Evolutionary conservation across 139 green algal species (phyloP), one percentile per base, ranked within the genome.

Genomic region (Astrephomene gubernaculifera): DNA sequence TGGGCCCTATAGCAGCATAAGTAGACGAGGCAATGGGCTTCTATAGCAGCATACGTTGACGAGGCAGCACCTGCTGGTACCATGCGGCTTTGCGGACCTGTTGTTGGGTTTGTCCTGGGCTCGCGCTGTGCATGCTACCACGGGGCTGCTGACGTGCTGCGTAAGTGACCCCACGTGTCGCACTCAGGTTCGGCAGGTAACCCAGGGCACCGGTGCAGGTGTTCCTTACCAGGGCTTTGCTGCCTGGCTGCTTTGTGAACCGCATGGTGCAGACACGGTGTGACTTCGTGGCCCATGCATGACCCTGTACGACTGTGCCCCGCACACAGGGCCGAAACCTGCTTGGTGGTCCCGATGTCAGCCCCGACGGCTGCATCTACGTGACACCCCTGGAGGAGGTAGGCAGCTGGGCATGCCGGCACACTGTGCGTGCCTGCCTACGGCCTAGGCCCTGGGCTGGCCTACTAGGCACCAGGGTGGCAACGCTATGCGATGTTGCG

Each of bases 311-410:
- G 49, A 25, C 12, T 17, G 17, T 57, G 49, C 17, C n/a, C n/a
- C n/a, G n/a, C n/a, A 72, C 33, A 4, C 71, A 82, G 57, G 75
- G 75, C 24, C 57, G 57, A 2, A 71, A 60, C 27, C 4, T 82
- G 9, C 25, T 82, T 5, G 38, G 41, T 9, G 75, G 75, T 25
- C 75, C 75, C 7, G 75, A 82, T 31, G 75, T 82, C 12, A 71
- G 75, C 41, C 54, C 57, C 4, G 75, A 82, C 60, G 75, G 75
- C 57, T 60, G 25, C 39, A 82, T 82, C 17, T 71, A 61, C 57
- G 54, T 25, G 29, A 82, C 75, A 38, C 75, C 75, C 4, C 27
- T 82, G 4, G 75, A 71, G 41, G n/a, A 71, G 57, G 57, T 57
- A 19, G n/a, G 38, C 49, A 17, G 49, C 17, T 57, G 49, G n/a